A percentile compares a stretch with the other conserved stretches of the same genome.
These are phyloP conservation scores for Protomyces inundatus DNA, from an alignment of 1,139 yeast species.

Conservation along the genomic window DNA sequence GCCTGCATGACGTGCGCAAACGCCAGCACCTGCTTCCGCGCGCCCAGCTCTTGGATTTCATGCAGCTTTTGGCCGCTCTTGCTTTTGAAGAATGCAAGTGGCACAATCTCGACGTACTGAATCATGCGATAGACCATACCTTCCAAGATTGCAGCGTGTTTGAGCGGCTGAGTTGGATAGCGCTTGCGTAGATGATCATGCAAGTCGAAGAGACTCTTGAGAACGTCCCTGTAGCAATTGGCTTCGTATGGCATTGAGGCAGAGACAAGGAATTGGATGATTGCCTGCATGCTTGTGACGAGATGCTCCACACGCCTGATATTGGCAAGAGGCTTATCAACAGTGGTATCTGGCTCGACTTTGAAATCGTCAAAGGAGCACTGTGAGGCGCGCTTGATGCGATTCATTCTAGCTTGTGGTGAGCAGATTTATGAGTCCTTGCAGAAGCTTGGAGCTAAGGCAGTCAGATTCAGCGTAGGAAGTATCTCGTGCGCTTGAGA, in stretches of 20 bases:
- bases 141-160: not conserved
- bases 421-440: too few relatives aligned
- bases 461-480: too few relatives aligned
- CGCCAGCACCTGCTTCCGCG: conserved; percentile 14
- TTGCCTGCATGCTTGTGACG: conserved; percentile 5
- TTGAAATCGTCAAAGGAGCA: conserved; percentile 9
- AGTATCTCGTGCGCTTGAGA: too few relatives aligned
- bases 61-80: conserved; percentile 15
- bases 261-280: conserved; percentile 14
- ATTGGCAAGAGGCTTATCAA: conserved; percentile 2
- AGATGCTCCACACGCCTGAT: conserved; percentile 10
- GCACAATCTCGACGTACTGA: conserved; percentile 19
- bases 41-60: conserved; percentile 14
- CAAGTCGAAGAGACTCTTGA: conserved; percentile 1
- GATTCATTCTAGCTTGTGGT: conserved; percentile 2
- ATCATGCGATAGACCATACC: conserved; percentile 10
- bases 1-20: conserved; percentile 18
- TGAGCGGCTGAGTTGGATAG: not conserved
- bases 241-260: conserved; percentile 18
- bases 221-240: conserved; percentile 9
- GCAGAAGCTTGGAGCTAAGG: too few relatives aligned
- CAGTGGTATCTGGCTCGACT: conserved; percentile 1
- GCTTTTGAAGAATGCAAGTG: conserved; percentile 14
- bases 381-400: conserved; percentile 24
- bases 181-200: not conserved